phyloP scores from a whole-genome alignment of 1,284 basidiomycete species.

The Mycocalia duriaeana region DNA sequence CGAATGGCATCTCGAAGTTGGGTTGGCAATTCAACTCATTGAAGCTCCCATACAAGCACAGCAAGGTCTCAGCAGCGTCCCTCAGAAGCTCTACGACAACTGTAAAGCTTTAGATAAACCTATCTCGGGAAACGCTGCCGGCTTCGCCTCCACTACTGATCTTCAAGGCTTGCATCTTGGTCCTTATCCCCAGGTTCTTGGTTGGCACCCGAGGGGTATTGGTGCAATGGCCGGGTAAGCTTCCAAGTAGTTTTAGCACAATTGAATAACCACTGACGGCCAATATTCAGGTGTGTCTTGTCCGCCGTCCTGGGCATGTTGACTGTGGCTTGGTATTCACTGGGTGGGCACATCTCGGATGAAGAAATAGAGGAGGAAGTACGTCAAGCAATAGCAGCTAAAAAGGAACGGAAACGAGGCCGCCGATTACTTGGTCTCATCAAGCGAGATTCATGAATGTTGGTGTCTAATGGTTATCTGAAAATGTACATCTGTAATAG shows the following conservation, averaged over 20 bases:
- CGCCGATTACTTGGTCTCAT: no score
- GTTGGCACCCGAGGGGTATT: slow-evolving; percentile 81
- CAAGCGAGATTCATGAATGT: no score
- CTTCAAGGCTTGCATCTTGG: slow-evolving; percentile 58
- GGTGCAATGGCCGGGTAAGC: slow-evolving; percentile 77
- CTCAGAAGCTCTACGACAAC: slow-evolving; percentile 59
- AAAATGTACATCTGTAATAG: no score
- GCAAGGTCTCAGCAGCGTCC: slow-evolving; percentile 38
- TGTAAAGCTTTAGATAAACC: slow-evolving; percentile 61
- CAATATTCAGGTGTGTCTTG: slow-evolving; percentile 61
- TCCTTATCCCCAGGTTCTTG: slow-evolving; percentile 67
- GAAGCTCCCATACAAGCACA: slow-evolving; percentile 70
- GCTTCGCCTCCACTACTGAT: slow-evolving; percentile 59
- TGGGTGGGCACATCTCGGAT: slow-evolving; percentile 63
- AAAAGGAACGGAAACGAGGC: slow-evolving; percentile 34
- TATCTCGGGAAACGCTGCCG: slow-evolving; percentile 76
- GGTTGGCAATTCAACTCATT: slow-evolving; percentile 75
- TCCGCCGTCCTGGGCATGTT: slow-evolving; percentile 79
- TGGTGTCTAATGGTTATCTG: no score
- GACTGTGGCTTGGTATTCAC: slow-evolving; percentile 79
- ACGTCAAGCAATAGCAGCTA: slow-evolving; percentile 47
- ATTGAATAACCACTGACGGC: slow-evolving; percentile 2
- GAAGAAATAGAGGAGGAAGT: slow-evolving; percentile 76
- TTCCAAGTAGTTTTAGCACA: neutral
- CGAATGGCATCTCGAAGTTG: slow-evolving; percentile 78